These are phyloP conservation scores for Myxozyma vanderwaltii DNA, from an alignment of 805 yeast species.

Conservation along the genomic window DNA sequence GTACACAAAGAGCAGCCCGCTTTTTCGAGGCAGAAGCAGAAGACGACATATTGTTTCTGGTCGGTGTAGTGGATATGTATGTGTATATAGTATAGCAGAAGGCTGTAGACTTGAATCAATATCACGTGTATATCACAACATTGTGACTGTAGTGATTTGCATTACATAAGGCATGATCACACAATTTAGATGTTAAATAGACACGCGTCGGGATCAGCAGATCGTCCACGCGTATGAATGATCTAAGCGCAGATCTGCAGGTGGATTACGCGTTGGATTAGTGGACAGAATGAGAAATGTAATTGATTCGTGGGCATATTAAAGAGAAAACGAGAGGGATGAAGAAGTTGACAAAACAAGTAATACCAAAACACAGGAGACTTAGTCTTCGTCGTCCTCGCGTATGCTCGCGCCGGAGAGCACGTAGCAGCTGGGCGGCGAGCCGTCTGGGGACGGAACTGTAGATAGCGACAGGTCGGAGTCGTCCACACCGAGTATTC, in stretches of 20 bases:
- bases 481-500: constrained; percentile 26
- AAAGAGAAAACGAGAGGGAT: not conserved
- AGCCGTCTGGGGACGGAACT: no score
- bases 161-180: no score
- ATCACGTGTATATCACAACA: no score
- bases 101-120: not conserved
- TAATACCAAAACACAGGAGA: no score
- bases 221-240: no score
- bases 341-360: not conserved
- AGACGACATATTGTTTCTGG: not conserved
- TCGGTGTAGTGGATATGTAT: not conserved
- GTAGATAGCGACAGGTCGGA: not conserved
- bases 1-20: constrained; percentile 10
- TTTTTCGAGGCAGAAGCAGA: constrained; percentile 3
- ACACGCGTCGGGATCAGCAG: no score
- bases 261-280: no score
- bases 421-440: not conserved
- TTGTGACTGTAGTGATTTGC: no score
- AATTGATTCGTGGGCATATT: no score
- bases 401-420: not conserved
- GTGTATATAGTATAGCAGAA: not conserved
- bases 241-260: no score
- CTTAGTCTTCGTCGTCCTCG: constrained; percentile 3
- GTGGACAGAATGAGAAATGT: no score
- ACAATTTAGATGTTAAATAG: no score